These are phyloP conservation scores for Camelina neglecta DNA, from an alignment of 345 rosid genomes.

Conservation along the genomic window DNA sequence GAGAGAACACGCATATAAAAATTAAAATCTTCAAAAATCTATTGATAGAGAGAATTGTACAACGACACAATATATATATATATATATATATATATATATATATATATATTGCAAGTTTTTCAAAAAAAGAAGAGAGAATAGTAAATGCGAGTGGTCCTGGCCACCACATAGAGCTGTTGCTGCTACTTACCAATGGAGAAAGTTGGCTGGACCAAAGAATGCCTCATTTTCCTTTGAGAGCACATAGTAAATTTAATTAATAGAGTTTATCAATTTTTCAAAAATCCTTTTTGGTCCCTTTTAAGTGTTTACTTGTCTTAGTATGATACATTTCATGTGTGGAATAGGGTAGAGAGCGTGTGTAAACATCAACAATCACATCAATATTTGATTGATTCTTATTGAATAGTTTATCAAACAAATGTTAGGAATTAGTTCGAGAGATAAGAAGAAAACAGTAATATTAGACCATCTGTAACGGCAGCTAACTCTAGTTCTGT, in stretches of 20 bases:
- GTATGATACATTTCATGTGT: slow-evolving; percentile 10
- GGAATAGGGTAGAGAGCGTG: not conserved
- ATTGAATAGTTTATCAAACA: not conserved
- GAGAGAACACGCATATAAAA: not conserved
- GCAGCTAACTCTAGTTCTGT: no score
- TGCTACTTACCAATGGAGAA: slow-evolving; percentile 29
- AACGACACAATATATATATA: not conserved
- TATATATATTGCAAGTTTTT: not conserved
- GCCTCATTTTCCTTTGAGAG: slow-evolving; percentile 23
- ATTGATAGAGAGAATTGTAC: slow-evolving; percentile 6
- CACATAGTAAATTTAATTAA: not conserved
- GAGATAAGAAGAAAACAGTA: not conserved
- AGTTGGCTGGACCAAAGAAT: slow-evolving; percentile 29
- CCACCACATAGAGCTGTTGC: slow-evolving; percentile 32
- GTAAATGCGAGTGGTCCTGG: slow-evolving; percentile 37
- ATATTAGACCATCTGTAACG: not conserved
- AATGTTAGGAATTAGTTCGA: not conserved
- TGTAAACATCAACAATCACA: slow-evolving; percentile 24
- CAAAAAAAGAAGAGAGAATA: slow-evolving; percentile 14
- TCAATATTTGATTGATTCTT: slow-evolving; percentile 7
- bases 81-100: no score
- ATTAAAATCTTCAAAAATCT: slow-evolving; percentile 4
- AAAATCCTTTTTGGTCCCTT: slow-evolving; percentile 33
- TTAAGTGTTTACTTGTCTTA: slow-evolving; percentile 32
- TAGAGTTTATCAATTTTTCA: slow-evolving; percentile 11